Evolutionary conservation across 2,329 filamentous ascomycete genomes (phyloP).

Genomic region (Claviceps paspali): DNA sequence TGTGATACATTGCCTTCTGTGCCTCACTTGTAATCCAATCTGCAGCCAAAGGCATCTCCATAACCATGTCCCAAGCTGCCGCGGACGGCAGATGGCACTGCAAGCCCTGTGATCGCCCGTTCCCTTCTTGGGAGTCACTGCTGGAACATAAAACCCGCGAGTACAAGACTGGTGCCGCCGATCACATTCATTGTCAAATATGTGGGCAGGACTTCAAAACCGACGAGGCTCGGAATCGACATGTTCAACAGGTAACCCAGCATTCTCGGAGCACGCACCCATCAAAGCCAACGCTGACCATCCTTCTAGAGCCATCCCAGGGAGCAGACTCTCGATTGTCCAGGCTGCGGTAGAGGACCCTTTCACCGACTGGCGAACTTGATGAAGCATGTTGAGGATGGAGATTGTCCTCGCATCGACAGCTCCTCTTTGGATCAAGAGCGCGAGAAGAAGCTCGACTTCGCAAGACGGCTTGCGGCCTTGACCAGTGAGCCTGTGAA

Average conservation of each 20-base stretch:
- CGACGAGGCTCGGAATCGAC: slow-evolving; percentile 14
- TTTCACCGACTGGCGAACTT: slow-evolving; percentile 24
- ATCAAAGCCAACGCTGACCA: not conserved
- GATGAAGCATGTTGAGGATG: slow-evolving; percentile 30
- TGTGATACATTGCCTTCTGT: no score
- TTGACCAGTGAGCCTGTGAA: slow-evolving; percentile 15
- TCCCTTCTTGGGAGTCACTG: slow-evolving; percentile 12
- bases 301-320: slow-evolving; percentile 9
- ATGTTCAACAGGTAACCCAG: slow-evolving; percentile 22
- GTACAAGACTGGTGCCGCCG: slow-evolving; percentile 9
- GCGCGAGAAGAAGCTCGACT: slow-evolving; percentile 22
- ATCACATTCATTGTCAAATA: slow-evolving; percentile 22
- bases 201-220: slow-evolving; percentile 23
- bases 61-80: not conserved
- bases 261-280: not conserved
- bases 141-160: slow-evolving; percentile 17
- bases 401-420: slow-evolving; percentile 23
- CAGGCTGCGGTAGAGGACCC: slow-evolving; percentile 24
- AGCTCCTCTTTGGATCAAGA: slow-evolving; percentile 16
- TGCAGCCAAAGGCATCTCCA: not conserved
- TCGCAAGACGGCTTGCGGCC: slow-evolving; percentile 15
- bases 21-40: not conserved
- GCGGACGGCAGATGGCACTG: slow-evolving; percentile 11
- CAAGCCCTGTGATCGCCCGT: slow-evolving; percentile 15
- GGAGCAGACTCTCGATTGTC: slow-evolving; percentile 28